A percentile compares a stretch with the other conserved stretches of the same genome.
Conservation (phyloP, 2,329 filamentous ascomycete genomes). For the Neofusicoccum umdonicola region DNA sequence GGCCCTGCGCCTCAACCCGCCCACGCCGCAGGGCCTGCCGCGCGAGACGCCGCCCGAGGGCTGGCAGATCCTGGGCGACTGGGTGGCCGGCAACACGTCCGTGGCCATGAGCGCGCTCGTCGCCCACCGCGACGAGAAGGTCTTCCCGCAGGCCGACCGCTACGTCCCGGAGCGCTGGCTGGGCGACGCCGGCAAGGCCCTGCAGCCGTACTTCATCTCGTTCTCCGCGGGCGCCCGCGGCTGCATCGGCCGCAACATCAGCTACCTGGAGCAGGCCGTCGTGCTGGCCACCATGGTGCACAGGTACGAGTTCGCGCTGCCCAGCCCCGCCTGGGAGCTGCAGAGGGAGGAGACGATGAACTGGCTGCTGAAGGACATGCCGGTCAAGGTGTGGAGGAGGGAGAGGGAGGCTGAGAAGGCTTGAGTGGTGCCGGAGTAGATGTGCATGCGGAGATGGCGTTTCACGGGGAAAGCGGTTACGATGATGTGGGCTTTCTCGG, state of each 20-base stretch:
- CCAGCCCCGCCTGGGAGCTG: constrained; percentile 34
- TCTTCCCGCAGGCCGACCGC: constrained; percentile 45
- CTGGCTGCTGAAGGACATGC: constrained; percentile 37
- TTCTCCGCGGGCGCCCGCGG: constrained; percentile 25
- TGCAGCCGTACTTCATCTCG: constrained; percentile 24
- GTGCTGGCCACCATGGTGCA: constrained; percentile 34
- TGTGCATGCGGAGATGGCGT: too few relatives aligned
- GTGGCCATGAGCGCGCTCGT: constrained; percentile 40
- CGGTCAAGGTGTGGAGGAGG: constrained; percentile 38
- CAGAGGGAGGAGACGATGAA: constrained; percentile 39
- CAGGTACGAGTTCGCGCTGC: constrained; percentile 39
- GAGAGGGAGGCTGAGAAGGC: constrained; percentile 7
- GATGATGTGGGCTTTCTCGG: too few relatives aligned
- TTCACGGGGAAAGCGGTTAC: too few relatives aligned
- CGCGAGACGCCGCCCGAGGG: constrained; percentile 27
- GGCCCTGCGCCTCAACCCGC: constrained; percentile 24
- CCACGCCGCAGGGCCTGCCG: constrained; percentile 25
- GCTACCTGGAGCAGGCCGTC: constrained; percentile 51
- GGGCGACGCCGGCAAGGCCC: constrained; percentile 19
- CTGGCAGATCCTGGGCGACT: constrained; percentile 21
- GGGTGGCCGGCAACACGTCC: constrained; percentile 38
- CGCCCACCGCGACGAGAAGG: constrained; percentile 50
- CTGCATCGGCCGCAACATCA: constrained; percentile 40
- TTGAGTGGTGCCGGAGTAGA: too few relatives aligned
- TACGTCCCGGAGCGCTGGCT: constrained; percentile 54